Evolutionary conservation across 352 stramenopile species (phyloP), one percentile per base, ranked within the genome.

Genomic region (Globisporangium takayamanum): DNA sequence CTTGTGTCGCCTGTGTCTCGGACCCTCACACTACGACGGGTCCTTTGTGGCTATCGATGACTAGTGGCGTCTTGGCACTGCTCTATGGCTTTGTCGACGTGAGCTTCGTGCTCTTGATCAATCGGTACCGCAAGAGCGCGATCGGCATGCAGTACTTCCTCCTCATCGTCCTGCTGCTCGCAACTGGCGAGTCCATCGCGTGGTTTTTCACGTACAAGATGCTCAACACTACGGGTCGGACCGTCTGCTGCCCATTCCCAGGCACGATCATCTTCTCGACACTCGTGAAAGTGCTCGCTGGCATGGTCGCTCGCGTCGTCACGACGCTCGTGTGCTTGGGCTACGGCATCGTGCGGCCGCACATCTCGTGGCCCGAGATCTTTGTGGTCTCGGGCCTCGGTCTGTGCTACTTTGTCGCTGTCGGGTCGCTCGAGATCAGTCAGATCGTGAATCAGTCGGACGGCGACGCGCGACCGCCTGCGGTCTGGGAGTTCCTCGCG

Each of bases 111-210:
- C 47, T 76, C 15, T 64, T 92, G 30, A 80, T 94, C 53, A 81
- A 71, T 47, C 73, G 73, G 14, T 75, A 95, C 50, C 84, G 88
- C 26, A 62, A 76, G 20, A 81, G 77, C n/a, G 67, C 81, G n/a
- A 73, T 96, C 30, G 69, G 78, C 3, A 76, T 94, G 60, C 88
- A 97, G 57, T 95, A 85, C 52, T 87, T 93, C 50, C 69, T 96
- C 26, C 60, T 96, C 11, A 60, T 68, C 0, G 87, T 96, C 50
- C 60, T 97, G 44, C 52, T 94, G 1, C 67, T 96, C 11, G 73
- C 85, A 36, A 92, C 85, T 8, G 80, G 72, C 16, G 85, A 94
- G 53, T 78, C 80, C 1, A 28, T 84, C 3, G 67, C 74, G 20
- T 94, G 85, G 85, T 92, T 88, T 59, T 63, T 89, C 52, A 92